Evolutionary conservation across 257 asterid genomes (phyloP).

Genomic region (Orobanche coerulescens): DNA sequence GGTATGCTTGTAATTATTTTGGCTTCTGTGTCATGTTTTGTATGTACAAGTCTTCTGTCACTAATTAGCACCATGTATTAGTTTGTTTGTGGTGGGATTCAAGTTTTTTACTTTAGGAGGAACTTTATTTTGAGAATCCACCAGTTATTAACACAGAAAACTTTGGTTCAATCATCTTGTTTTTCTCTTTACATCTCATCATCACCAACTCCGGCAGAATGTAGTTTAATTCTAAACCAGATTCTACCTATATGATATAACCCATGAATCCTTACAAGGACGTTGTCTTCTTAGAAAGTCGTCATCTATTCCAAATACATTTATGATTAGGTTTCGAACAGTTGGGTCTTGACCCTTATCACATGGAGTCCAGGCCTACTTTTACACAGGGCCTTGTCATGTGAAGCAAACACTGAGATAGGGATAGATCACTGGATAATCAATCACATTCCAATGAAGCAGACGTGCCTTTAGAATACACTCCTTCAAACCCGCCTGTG

Average conservation of each 20-base stretch:
- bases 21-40: not conserved
- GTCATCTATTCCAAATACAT: not conserved
- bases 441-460: not conserved
- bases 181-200: not conserved
- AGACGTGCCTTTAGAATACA: not conserved
- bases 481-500: not conserved
- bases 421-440: not conserved
- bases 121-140: slow-evolving; percentile 16
- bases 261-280: not conserved
- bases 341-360: not conserved
- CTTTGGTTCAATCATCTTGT: not conserved
- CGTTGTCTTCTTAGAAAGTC: not conserved
- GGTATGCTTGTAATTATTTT: not conserved
- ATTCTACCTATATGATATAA: not conserved
- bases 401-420: not conserved
- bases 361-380: not conserved
- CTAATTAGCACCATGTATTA: not conserved
- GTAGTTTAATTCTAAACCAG: not conserved
- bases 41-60: not conserved
- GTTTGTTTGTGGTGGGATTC: not conserved
- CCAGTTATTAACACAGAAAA: not conserved
- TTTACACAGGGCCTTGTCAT: too few species aligned
- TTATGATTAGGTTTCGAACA: not conserved
- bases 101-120: not conserved
- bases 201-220: not conserved